phyloP scores from a whole-genome alignment of 176 grass and related monocot genomes.

The Carex cristatella region DNA sequence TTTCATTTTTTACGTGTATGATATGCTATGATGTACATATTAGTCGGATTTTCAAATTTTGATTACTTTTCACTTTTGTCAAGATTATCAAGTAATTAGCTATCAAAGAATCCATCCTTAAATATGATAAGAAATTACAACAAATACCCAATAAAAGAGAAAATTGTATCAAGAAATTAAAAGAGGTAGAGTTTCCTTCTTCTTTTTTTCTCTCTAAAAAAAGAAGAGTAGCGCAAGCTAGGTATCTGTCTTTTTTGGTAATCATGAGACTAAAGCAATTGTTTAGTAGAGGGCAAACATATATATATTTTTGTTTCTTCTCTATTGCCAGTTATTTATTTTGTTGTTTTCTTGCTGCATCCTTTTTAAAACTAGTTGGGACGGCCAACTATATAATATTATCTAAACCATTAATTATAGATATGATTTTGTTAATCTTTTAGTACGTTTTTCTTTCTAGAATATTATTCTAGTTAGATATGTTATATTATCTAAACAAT shows the following conservation, averaged over 20 bases:
- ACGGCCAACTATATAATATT: neutral
- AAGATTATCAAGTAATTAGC: too few species aligned
- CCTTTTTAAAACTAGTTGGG: neutral
- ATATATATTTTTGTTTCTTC: neutral
- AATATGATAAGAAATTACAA: neutral
- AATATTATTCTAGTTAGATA: neutral
- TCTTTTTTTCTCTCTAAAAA: neutral
- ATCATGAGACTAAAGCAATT: neutral
- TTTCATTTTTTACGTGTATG: too few species aligned
- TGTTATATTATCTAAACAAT: neutral
- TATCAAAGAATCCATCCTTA: neutral
- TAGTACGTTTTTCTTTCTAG: neutral
- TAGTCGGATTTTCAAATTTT: too few species aligned
- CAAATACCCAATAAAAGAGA: neutral
- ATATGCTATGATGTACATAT: too few species aligned
- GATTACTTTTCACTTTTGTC: too few species aligned
- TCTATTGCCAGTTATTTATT: neutral
- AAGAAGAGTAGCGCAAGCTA: neutral
- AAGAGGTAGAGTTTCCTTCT: neutral
- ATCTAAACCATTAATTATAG: slow-evolving; percentile 2
- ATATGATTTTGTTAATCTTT: neutral
- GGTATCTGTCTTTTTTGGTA: neutral
- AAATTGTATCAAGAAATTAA: neutral
- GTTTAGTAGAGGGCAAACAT: neutral
- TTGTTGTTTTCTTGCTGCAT: neutral